A percentile compares a stretch with the other conserved stretches of the same genome.
Conservation (phyloP, 2,329 filamentous ascomycete genomes). For the Aureobasidium sp. region DNA sequence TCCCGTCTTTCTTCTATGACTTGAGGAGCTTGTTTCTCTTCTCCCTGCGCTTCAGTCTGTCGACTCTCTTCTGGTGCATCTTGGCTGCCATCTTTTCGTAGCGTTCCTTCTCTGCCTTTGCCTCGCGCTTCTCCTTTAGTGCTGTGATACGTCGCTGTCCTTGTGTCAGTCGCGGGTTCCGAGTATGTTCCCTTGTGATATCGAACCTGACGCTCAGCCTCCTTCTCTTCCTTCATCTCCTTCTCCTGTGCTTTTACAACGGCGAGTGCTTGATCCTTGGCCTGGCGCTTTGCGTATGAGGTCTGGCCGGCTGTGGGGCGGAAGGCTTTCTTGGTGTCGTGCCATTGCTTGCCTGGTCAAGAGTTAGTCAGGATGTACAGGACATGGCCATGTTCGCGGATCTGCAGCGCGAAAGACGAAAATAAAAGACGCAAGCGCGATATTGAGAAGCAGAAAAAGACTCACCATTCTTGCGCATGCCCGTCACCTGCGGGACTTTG, state of each 20-base stretch:
- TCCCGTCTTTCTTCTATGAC: slow-evolving; percentile 28
- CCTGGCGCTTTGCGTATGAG: slow-evolving; percentile 69
- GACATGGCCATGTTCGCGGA: not conserved
- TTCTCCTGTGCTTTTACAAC: slow-evolving; percentile 90
- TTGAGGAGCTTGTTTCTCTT: slow-evolving; percentile 81
- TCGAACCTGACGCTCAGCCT: slow-evolving; percentile 72
- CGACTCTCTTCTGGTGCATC: slow-evolving; percentile 94
- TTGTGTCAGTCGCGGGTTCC: slow-evolving; percentile 18
- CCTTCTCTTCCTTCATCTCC: slow-evolving; percentile 94
- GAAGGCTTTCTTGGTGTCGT: slow-evolving; percentile 74
- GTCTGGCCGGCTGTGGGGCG: slow-evolving; percentile 71
- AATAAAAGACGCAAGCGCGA: not conserved
- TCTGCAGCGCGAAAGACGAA: not conserved
- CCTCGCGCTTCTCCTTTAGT: slow-evolving; percentile 77
- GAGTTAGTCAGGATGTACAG: not conserved
- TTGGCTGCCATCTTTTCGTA: slow-evolving; percentile 94
- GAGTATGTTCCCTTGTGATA: not conserved
- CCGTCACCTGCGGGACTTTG: slow-evolving; percentile 28
- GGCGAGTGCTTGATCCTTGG: slow-evolving; percentile 60
- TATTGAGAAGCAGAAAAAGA: slow-evolving; percentile 9
- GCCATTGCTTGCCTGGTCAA: slow-evolving; percentile 88
- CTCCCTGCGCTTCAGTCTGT: slow-evolving; percentile 88
- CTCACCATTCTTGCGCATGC: slow-evolving; percentile 80
- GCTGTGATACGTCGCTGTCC: slow-evolving; percentile 64
- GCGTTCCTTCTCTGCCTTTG: slow-evolving; percentile 87